Conservation (phyloP, 2,329 filamentous ascomycete genomes). For the Epichloe bromicola region DNA sequence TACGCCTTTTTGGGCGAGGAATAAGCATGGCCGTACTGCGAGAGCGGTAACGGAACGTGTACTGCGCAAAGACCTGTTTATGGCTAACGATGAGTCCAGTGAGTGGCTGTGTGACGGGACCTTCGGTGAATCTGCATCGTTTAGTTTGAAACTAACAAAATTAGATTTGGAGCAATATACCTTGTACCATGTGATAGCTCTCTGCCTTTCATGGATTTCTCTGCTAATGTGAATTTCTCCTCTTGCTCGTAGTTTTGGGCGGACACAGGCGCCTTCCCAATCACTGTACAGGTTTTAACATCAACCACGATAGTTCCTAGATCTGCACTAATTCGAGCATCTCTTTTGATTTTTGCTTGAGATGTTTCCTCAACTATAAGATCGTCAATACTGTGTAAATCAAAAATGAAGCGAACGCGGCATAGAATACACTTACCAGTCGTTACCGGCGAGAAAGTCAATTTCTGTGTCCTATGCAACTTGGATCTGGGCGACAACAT, state of each 20-base stretch:
- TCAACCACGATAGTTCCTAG: conserved; percentile 10
- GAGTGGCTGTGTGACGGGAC: background rate
- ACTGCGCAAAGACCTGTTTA: background rate
- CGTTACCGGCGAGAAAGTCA: background rate
- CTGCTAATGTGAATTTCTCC: conserved; percentile 4
- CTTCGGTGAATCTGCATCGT: background rate
- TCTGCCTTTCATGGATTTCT: conserved; percentile 16
- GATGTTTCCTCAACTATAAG: conserved; percentile 6
- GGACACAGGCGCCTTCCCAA: rapidly evolving
- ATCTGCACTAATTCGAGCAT: background rate
- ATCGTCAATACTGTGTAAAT: background rate
- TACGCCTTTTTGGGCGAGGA: too few relatives aligned
- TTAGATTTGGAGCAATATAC: conserved; percentile 5
- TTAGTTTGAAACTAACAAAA: background rate
- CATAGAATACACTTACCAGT: background rate
- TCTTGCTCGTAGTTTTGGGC: too few relatives aligned
- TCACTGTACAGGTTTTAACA: background rate
- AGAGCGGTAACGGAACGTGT: conserved; percentile 14
- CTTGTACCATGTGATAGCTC: conserved; percentile 12
- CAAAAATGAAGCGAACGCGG: background rate
- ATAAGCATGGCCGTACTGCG: conserved; percentile 5
- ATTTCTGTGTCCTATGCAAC: background rate
- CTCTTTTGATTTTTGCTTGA: background rate
- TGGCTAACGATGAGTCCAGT: rapidly evolving
- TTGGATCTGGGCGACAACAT: background rate